Conservation (phyloP, 768 basidiomycete species). For the Lyophyllum atratum region DNA sequence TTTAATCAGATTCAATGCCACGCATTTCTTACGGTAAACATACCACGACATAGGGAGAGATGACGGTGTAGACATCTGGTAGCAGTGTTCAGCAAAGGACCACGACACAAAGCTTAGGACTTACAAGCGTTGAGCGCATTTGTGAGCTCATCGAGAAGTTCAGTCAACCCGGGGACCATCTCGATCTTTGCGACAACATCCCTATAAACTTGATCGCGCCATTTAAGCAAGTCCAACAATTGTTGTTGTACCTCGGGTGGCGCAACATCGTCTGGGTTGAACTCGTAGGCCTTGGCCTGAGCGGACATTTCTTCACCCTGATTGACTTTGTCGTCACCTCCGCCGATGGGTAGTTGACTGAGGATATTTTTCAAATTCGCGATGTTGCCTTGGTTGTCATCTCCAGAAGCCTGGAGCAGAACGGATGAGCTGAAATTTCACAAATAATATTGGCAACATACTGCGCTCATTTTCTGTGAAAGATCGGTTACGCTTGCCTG, state of each 20-base stretch:
- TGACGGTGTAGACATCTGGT: constrained; percentile 62
- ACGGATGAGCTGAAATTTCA: not conserved
- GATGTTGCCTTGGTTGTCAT: constrained; percentile 34
- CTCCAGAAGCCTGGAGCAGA: constrained; percentile 30
- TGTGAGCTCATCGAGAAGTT: constrained; percentile 60
- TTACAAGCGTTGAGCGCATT: constrained; percentile 69
- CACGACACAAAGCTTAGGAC: constrained; percentile 13
- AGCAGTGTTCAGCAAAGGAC: constrained; percentile 3
- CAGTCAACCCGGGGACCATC: constrained; percentile 61
- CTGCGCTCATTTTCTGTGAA: constrained; percentile 48
- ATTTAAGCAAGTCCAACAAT: constrained; percentile 57
- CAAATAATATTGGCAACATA: constrained; percentile 10
- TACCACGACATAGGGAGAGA: constrained; percentile 67
- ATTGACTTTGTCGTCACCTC: constrained; percentile 49
- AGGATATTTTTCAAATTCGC: constrained; percentile 43
- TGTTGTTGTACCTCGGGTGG: constrained; percentile 65
- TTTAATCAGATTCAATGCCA: not conserved
- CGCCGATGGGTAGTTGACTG: constrained; percentile 53
- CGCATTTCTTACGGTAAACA: constrained; percentile 17
- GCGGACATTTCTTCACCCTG: constrained; percentile 58
- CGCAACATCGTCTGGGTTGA: constrained; percentile 62
- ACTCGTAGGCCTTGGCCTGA: constrained; percentile 58
- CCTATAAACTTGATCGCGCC: constrained; percentile 62
- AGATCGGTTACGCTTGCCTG: constrained; percentile 65
- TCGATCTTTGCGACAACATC: constrained; percentile 58